Evolutionary conservation across 75 land plant genomes (phyloP).

Genomic region (Picea sitchensis): DNA sequence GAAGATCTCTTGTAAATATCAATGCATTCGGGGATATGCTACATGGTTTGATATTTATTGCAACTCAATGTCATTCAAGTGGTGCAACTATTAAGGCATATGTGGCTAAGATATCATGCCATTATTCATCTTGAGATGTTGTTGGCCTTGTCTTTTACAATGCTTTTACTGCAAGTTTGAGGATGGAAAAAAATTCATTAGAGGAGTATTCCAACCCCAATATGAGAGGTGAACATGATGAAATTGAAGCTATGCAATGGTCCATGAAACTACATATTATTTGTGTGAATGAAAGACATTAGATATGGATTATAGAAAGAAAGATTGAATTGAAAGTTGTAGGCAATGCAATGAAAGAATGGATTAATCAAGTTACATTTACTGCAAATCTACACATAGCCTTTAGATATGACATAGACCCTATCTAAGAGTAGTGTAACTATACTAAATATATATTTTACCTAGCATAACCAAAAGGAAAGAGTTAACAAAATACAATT

Average conservation of each 20-base stretch:
- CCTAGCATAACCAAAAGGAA: too few relatives aligned
- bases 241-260: conserved; percentile 89
- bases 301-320: conserved; percentile 87
- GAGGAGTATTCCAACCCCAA: conserved; percentile 90
- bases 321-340: conserved; percentile 92
- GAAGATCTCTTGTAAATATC: conserved; percentile 40
- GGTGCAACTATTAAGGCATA: conserved; percentile 11
- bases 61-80: conserved; percentile 61
- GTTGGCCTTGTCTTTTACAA: conserved; percentile 62
- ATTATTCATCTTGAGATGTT: conserved; percentile 56
- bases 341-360: conserved; percentile 66
- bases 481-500: too few relatives aligned
- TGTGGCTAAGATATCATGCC: too few relatives aligned
- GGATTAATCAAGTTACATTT: conserved; percentile 85
- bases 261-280: conserved; percentile 76
- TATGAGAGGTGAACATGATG: conserved; percentile 78
- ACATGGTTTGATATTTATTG: background rate
- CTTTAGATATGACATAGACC: conserved; percentile 65
- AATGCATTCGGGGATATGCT: conserved; percentile 51
- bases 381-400: conserved; percentile 71
- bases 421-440: too few relatives aligned
- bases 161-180: conserved; percentile 61
- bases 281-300: conserved; percentile 53
- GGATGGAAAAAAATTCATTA: conserved; percentile 62
- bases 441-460: too few relatives aligned